Base-by-base conservation (phyloP, 2,329 filamentous ascomycete species). In the Trichoderma brevicompactum region DNA sequence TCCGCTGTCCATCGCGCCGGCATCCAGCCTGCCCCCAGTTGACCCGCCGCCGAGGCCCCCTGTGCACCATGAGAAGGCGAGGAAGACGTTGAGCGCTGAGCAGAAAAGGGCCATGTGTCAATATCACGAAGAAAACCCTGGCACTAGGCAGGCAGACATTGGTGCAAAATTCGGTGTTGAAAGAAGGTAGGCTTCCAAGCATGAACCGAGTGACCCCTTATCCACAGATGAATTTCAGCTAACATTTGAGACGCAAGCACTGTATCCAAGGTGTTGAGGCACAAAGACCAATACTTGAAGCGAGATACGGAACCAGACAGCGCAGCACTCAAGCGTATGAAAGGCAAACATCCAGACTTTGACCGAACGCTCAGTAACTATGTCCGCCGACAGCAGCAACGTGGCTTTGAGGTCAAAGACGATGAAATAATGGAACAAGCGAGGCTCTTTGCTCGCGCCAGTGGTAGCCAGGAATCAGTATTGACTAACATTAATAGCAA, bases 91-190 rank as follows among this genome's bases (percentile, higher is more conserved):
- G 71, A 97, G 93, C 7, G 92, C 97, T 74, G 89, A 92, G 66
- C 94, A 98, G 76, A 90, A 95, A 69, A 87, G 93, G 70, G 86
- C 88, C 50, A 99, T 99, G 94, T 99, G 95, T 77, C 86, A 92
- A 74, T 97, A 94, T 77, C 91, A 94, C 72, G 91, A 95, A 75
- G 90, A 96, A 68, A 89, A 98, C 74, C 95, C 94, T 23, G 89
- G 87, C 55, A 89, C 92, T 52, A 97, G 97, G 79, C 95, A 99
- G 80, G 95, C 93, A 17, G 94, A 98, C 74, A 99, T 99, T 79
- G 95, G 95, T 79, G 90, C 89, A 66, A 88, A 93, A 75, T 99
- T 99, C 79, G 94, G 94, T 41, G 95, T 99, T 60, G 95, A 99
- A 80, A 84, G 95, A 89, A 98, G 95, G 95, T 98, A 88, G 77